phyloP scores from a whole-genome alignment of 192 early-diverging fungal genomes.

The Entophlyctis luteolus region DNA sequence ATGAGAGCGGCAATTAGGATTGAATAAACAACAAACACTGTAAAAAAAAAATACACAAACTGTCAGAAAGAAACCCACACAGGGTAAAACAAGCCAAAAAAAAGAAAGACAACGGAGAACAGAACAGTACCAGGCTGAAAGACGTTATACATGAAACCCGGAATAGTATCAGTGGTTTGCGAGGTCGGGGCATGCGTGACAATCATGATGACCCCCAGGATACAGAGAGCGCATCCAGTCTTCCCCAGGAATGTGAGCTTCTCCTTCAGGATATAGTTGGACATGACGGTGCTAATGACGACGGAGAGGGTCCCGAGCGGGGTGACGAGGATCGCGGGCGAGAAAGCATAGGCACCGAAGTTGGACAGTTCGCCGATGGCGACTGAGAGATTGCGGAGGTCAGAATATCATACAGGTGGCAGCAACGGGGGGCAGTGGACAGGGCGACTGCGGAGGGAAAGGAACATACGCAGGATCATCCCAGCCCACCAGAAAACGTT shows the following conservation, averaged over 20 bases:
- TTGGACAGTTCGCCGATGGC: slow-evolving; percentile 90
- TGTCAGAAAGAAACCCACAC: not conserved
- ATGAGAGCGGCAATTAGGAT: slow-evolving; percentile 35
- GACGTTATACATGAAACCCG: slow-evolving; percentile 43
- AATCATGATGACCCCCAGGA: slow-evolving; percentile 56
- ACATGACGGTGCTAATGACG: slow-evolving; percentile 68
- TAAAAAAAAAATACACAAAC: not conserved
- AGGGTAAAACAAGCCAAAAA: not conserved
- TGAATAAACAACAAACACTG: slow-evolving; percentile 52
- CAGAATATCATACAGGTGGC: not conserved
- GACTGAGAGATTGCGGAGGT: slow-evolving; percentile 47
- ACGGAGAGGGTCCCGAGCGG: slow-evolving; percentile 90
- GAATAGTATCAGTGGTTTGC: slow-evolving; percentile 37
- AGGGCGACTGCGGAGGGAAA: not conserved
- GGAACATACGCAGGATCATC: slow-evolving; percentile 65
- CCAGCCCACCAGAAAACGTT: slow-evolving; percentile 86
- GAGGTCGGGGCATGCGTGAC: slow-evolving; percentile 49
- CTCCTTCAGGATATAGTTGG: slow-evolving; percentile 61
- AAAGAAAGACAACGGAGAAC: not conserved
- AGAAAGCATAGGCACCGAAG: slow-evolving; percentile 94
- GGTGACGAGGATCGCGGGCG: slow-evolving; percentile 91
- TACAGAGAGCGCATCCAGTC: slow-evolving; percentile 61
- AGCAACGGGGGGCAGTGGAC: not conserved
- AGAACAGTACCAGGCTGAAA: slow-evolving; percentile 44
- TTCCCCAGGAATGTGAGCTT: slow-evolving; percentile 55